Evolutionary conservation across 1,139 yeast genomes (phyloP), one percentile per base, ranked within the genome.

Genomic region (Geotrichum bryndzae): DNA sequence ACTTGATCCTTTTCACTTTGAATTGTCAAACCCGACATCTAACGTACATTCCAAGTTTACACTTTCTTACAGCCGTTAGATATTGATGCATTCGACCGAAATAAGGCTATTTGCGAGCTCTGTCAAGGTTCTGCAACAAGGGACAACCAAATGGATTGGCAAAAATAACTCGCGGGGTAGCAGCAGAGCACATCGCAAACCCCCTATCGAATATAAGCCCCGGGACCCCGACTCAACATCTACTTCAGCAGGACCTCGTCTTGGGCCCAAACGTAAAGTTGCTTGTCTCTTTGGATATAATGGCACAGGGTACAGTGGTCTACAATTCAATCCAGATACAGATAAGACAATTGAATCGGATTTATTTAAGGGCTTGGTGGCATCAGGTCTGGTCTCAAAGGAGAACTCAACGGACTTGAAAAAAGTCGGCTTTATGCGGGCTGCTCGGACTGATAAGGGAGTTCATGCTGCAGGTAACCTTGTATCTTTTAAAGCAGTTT

Each of bases 391-490:
- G 6, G 84, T 94, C 63, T 88, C 97, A 0, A 83, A 84, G 61
- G 96, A 90, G 70, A 94, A 94, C 74, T 84, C 97, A 2, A 87
- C 85, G 65, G 99, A 94, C 73, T 84, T 94, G 68, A 91, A 90
- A 73, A 94, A 94, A 72, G 85, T 86, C 62, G 92, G 95, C 0
- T 89, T 95, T 70, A 88, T 90, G 88, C 83, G 99, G 70, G 96
- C 98, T 54, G 99, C 99, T 3, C 82, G 99, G 75, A 94, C 99
- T 3, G 99, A 94, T 74, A 95, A 94, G 75, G 99, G 99, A 65
- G 99, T 94, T 18, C 99, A 94, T 75, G 99, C 99, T 35, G 97
- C 98, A 3, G 98, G 99, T 33, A 94, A 94, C 73, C 91, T 92
- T 38, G 84, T 95, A 53, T 88, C 96, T 8, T 79, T 90, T 69